Evolutionary conservation across 306 rosid genomes (phyloP).

Genomic region (Begonia fuchsioides): DNA sequence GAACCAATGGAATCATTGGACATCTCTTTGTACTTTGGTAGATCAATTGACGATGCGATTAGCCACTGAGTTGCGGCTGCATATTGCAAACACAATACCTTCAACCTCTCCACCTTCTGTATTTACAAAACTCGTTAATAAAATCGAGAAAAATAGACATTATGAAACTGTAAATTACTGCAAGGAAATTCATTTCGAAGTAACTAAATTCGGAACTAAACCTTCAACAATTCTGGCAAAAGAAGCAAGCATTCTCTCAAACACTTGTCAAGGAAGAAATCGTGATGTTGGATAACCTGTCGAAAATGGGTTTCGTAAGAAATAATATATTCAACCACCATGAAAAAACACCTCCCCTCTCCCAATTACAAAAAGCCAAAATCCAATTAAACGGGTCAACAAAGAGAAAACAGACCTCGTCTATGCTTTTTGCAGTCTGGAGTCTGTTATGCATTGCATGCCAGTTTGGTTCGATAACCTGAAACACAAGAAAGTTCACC

Average conservation of each 20-base stretch:
- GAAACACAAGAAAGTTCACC: constrained; percentile 6
- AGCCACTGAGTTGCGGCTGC: constrained; percentile 93
- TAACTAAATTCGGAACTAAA: constrained; percentile 17
- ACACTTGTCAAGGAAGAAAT: constrained; percentile 85
- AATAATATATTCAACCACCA: not conserved
- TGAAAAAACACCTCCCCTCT: constrained; percentile 3
- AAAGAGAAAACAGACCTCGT: constrained; percentile 39
- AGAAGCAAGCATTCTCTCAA: constrained; percentile 89
- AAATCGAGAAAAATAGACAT: not conserved
- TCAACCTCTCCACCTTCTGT: constrained; percentile 87
- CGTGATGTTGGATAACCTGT: constrained; percentile 96
- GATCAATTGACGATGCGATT: constrained; percentile 55
- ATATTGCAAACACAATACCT: constrained; percentile 75
- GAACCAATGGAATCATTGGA: constrained; percentile 18
- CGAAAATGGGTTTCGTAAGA: constrained; percentile 16
- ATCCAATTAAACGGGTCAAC: not conserved
- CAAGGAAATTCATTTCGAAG: too few species aligned
- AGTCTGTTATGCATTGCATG: constrained; percentile 79
- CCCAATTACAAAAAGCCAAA: not conserved
- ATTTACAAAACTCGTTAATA: constrained; percentile 10
- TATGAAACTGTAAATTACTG: too few species aligned
- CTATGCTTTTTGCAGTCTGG: constrained; percentile 85
- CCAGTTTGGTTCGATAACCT: constrained; percentile 98
- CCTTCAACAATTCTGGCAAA: constrained; percentile 87
- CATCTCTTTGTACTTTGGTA: constrained; percentile 30